Evolutionary conservation across 2,329 filamentous ascomycete genomes (phyloP), one percentile per base, ranked within the genome.

Genomic region (Xylaria arbuscula): DNA sequence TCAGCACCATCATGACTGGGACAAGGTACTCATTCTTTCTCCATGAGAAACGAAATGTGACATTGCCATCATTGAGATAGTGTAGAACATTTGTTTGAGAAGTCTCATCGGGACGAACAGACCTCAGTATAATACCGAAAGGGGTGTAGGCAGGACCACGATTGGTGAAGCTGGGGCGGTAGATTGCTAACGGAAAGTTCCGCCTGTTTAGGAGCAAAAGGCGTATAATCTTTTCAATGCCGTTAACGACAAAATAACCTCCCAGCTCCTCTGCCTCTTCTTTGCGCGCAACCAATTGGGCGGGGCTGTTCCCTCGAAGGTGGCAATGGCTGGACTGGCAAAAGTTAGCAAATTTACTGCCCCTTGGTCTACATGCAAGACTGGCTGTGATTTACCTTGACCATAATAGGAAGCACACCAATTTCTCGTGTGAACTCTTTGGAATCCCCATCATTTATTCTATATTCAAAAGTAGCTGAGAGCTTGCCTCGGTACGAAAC

Each of bases 1-100:
- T 99, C 72, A 99, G 83, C 40, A 99, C 90, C 95, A 99, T 98
- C 87, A 98, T 90, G 69, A 94, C 92, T 0, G 96, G 96, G 2
- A 99, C 88, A n/a, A 99, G 88, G 77, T 93, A 99, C 81, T 99
- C 96, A 74, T 94, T 93, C 82, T 99, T 99, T 73, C 94, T 88
- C 95, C 95, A 99, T 7, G 95, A 98, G 81, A 99, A 99, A 65
- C 96, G 88, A 82, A 99, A 97, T 0, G 93, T 98, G 75, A 98
- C 90, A 80, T 98, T 98, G 72, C 96, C 96, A 79, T 99, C 96
- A 75, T 87, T 93, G 65, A 99, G 88, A 80, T 98, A 99, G 82
- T 99, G 96, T 57, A 99, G 86, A 40, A 97, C 94, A 77, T 98
- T 99, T 45, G 95, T 98, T 81, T 98, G 95, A 36, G 94, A 98